Conservation (phyloP, 352 stramenopile species). For the Phytophthora nicotianae region DNA sequence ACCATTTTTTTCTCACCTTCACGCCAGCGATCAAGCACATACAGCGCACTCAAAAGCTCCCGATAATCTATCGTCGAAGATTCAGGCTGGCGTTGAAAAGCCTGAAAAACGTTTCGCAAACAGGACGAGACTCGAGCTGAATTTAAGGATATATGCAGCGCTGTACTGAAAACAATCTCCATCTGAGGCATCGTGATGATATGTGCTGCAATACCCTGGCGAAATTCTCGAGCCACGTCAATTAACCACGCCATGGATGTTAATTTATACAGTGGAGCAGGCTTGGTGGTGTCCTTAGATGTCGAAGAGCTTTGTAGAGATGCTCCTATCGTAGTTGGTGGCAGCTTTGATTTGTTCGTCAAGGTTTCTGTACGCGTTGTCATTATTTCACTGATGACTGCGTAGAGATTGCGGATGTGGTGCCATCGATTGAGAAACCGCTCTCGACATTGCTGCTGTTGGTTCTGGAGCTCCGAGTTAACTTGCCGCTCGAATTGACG, state of each 20-base stretch:
- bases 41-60: conserved; percentile 49
- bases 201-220: conserved; percentile 26
- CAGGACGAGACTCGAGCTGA: neutral
- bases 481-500: conserved; percentile 29
- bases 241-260: conserved; percentile 41
- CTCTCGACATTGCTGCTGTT: conserved; percentile 39
- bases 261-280: conserved; percentile 16
- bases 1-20: conserved; percentile 52
- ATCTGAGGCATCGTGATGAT: conserved; percentile 45
- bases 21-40: conserved; percentile 59
- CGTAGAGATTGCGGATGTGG: conserved; percentile 56
- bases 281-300: neutral
- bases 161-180: conserved; percentile 40
- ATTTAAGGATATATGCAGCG: conserved; percentile 30
- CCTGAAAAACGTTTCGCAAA: conserved; percentile 37
- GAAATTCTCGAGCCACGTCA: conserved; percentile 41
- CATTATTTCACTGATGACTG: conserved; percentile 37
- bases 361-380: conserved; percentile 4
- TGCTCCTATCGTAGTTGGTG: neutral
- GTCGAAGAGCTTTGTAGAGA: neutral
- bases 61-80: conserved; percentile 45
- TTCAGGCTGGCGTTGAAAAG: conserved; percentile 37
- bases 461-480: conserved; percentile 27
- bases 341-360: conserved; percentile 10
- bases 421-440: conserved; percentile 53